Evolutionary conservation across 139 green algal genomes (phyloP).

Genomic region (Coelastrella sp.): DNA sequence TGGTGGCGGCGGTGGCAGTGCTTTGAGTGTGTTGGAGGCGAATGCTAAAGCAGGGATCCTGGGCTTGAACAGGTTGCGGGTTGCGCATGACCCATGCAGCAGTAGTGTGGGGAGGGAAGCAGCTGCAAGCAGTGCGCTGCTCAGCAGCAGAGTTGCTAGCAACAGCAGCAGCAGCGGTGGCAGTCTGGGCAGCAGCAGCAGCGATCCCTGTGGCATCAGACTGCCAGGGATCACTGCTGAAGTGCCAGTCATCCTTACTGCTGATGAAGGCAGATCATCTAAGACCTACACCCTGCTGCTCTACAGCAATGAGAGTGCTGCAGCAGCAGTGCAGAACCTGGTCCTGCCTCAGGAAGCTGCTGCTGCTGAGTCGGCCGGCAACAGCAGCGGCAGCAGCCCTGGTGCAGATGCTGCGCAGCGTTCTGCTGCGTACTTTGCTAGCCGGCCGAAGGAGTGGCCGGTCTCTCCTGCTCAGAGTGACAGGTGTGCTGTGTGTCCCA

Average conservation of each 20-base stretch:
- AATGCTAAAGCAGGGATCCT: neutral
- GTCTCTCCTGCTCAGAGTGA: slow-evolving; percentile 34
- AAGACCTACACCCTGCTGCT: slow-evolving; percentile 47
- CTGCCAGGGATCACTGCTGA: slow-evolving; percentile 37
- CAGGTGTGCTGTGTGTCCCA: slow-evolving; percentile 38
- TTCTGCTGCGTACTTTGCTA: slow-evolving; percentile 10
- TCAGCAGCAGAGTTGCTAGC: neutral
- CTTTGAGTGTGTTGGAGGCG: neutral
- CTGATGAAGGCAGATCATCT: slow-evolving; percentile 42
- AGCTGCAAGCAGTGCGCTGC: slow-evolving; percentile 14
- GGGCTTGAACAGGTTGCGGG: neutral
- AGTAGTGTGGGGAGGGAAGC: neutral
- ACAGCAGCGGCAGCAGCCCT: neutral
- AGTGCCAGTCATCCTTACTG: slow-evolving; percentile 44
- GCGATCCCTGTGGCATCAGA: neutral
- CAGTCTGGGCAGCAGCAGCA: neutral
- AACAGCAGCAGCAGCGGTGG: slow-evolving; percentile 8
- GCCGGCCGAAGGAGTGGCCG: slow-evolving; percentile 30
- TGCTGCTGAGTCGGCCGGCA: slow-evolving; percentile 2
- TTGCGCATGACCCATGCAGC: neutral
- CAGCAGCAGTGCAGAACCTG: neutral
- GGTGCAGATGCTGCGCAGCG: slow-evolving; percentile 7
- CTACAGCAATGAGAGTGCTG: slow-evolving; percentile 41
- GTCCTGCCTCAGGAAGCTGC: slow-evolving; percentile 34
- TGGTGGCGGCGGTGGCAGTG: neutral